Percentiles rank a stretch among this genome's conserved stretches.
These are phyloP conservation scores for Trichoderma arundinaceum DNA, from an alignment of 2,329 filamentous ascomycete genomes.

Conservation along the genomic window DNA sequence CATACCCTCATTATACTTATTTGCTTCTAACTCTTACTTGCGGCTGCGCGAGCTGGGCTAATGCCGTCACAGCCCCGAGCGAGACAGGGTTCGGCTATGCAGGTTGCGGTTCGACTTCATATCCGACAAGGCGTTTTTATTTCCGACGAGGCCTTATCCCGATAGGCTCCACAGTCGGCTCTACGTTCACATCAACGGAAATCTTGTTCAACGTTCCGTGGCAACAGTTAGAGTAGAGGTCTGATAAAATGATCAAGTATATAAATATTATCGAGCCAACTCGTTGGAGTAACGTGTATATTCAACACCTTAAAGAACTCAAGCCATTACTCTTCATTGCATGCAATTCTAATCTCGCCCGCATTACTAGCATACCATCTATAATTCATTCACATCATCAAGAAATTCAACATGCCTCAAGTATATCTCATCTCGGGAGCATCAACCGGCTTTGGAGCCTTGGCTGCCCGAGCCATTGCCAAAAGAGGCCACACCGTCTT, in stretches of 20 bases:
- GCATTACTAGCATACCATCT: not conserved
- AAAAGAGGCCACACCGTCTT: conserved; percentile 25
- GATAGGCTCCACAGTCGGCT: conserved; percentile 4
- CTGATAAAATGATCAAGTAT: not conserved
- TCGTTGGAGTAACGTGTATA: no score
- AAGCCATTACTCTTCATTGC: no score
- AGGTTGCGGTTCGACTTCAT: not conserved
- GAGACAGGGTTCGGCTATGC: not conserved
- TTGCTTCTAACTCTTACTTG: not conserved
- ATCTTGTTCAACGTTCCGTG: not conserved
- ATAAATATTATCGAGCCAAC: not conserved
- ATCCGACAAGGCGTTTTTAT: not conserved
- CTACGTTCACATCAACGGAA: not conserved
- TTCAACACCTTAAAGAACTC: not conserved
- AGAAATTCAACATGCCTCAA: not conserved
- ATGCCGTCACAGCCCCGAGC: no score
- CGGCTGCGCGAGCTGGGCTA: conserved; percentile 1
- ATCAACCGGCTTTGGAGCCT: conserved; percentile 18
- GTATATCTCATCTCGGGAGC: conserved; percentile 24
- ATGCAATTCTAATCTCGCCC: not conserved
- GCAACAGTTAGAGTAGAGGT: not conserved
- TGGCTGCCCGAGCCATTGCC: conserved; percentile 24
- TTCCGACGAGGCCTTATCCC: conserved; percentile 12
- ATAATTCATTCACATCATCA: not conserved
- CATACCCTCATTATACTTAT: no score